Percentiles rank a stretch among this genome's conserved stretches.
Conservation (phyloP, 129 eudicot species). For the carrot (Daucus carota) region DH1_v3.0 NC_030382.2:39542001-39542500, state of each 20-base stretch:
- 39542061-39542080: background rate
- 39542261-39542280: background rate
- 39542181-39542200: constrained; percentile 7
- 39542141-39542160: constrained; percentile 8
- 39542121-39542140: background rate
- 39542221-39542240: constrained; percentile 24
- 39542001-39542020: constrained; percentile 17
- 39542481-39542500: constrained; percentile 45
- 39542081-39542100: constrained; percentile 9
- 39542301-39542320: background rate
- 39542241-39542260: constrained; percentile 2
- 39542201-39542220: background rate
- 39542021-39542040: constrained; percentile 25
- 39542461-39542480: constrained; percentile 49
- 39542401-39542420: constrained; percentile 31
- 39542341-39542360: background rate
- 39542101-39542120: constrained; percentile 12
- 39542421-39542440: constrained; percentile 12
- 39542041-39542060: constrained; percentile 1
- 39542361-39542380: background rate
- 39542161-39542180: constrained; percentile 16
- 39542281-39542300: background rate
- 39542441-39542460: constrained; percentile 43
- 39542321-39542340: background rate
- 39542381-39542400: background rate